Percentiles rank a stretch among this genome's conserved stretches.
Evolutionary conservation across 495 filamentous ascomycete species (phyloP).

Genomic region (Aspergillus nidulans): DNA sequence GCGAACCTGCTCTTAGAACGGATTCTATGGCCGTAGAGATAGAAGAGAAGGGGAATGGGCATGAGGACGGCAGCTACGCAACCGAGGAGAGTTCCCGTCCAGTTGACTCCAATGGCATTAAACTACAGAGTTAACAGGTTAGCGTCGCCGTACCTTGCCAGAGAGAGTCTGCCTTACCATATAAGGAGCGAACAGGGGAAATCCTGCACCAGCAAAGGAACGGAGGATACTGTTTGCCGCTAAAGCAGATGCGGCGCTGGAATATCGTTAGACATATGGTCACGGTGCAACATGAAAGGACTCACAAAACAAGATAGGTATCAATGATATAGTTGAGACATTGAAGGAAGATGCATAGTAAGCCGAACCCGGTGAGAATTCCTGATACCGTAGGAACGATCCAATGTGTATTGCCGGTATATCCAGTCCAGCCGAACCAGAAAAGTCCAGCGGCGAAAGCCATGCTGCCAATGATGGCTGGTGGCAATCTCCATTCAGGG

Average conservation of each 20-base stretch:
- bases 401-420: conserved; percentile 67
- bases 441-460: conserved; percentile 72
- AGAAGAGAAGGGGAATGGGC: conserved; percentile 74
- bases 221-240: conserved; percentile 82
- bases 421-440: conserved; percentile 82
- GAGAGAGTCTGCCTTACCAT: conserved; percentile 43
- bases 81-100: conserved; percentile 70
- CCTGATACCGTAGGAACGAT: conserved; percentile 76
- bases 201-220: conserved; percentile 68
- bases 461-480: conserved; percentile 71
- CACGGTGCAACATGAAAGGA: conserved; percentile 18
- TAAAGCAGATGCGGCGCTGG: conserved; percentile 71
- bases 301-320: conserved; percentile 79
- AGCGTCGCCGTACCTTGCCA: background rate
- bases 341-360: conserved; percentile 80
- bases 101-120: conserved; percentile 66
- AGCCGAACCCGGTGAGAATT: conserved; percentile 53
- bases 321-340: conserved; percentile 83
- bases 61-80: conserved; percentile 62
- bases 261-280: background rate
- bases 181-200: conserved; percentile 73
- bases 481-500: conserved; percentile 82
- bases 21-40: conserved; percentile 57
- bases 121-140: conserved; percentile 38
- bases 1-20: conserved; percentile 65